phyloP scores from a whole-genome alignment of 2,329 filamentous ascomycete genomes.

The Fusarium sp. region DNA sequence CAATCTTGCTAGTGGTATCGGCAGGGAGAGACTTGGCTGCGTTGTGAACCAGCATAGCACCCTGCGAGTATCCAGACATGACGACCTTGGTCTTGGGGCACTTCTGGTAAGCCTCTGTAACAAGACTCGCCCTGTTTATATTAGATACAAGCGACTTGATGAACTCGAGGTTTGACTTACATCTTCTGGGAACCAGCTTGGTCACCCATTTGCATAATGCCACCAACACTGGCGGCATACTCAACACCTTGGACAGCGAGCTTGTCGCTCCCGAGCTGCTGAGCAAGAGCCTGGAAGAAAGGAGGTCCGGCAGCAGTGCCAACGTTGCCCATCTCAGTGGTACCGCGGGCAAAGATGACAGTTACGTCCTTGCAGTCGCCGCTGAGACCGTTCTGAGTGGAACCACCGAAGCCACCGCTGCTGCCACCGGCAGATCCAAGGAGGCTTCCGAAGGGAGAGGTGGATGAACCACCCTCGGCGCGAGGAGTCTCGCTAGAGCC shows the following conservation, averaged over 20 bases:
- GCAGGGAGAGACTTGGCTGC: constrained; percentile 50
- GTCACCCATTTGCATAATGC: constrained; percentile 59
- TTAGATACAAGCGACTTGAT: not conserved
- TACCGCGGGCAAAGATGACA: constrained; percentile 66
- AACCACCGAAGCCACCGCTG: constrained; percentile 13
- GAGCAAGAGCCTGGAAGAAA: constrained; percentile 57
- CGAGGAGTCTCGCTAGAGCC: not conserved
- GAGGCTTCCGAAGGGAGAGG: not conserved
- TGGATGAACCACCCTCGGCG: not conserved
- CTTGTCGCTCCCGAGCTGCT: constrained; percentile 52
- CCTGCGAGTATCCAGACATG: constrained; percentile 58
- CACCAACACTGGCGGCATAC: constrained; percentile 57
- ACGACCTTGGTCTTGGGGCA: constrained; percentile 58
- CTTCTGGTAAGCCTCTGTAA: constrained; percentile 47
- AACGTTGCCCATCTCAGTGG: constrained; percentile 62
- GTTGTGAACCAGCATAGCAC: constrained; percentile 53
- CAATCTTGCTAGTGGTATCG: constrained; percentile 45
- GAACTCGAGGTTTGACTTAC: constrained; percentile 47
- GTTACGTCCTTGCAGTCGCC: constrained; percentile 51
- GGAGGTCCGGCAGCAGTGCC: constrained; percentile 59
- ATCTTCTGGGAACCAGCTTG: constrained; percentile 54
- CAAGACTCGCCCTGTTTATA: constrained; percentile 29
- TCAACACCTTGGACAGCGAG: constrained; percentile 63
- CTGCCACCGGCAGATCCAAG: constrained; percentile 3
- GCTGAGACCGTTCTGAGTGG: constrained; percentile 37